Base-by-base conservation (phyloP, 1,139 yeast species). In the Lodderomyces margitis region DNA sequence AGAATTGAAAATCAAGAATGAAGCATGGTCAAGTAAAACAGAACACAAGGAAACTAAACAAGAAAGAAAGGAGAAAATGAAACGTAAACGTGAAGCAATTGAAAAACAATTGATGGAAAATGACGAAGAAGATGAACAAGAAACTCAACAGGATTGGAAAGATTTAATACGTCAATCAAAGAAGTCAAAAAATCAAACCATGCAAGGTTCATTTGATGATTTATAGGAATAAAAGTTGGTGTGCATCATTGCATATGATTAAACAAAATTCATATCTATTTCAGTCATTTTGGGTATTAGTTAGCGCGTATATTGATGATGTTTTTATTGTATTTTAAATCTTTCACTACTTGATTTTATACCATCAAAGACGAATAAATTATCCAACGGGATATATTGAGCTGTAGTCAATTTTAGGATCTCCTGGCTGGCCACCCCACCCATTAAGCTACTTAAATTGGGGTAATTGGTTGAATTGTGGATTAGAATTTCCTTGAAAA, bases 341-440 rank as follows among this genome's bases (percentile, higher is more conserved):
- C 72, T 73, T 19, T 68, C 72, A 42, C 81, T 71, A 27, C 66
- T 64, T 16, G 84, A 74, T 19, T 65, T 58, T 7, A 81, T 67
- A 2, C 92, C 95, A 57, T 87, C 91, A 57, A 78, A 86, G 0
- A 83, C 70, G 41, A 81, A 68, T 16, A 81, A 61, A 51, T 86
- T 83, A 48, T 83, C 82, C 36, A 86, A 56, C 1, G 95, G 91
- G 4, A 81, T 69, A 51, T 84, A 87, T 58, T 88, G 96, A 37
- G 77, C 75, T 2, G 95, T 84, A 11, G 83, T 58, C 2, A 83
- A 53, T 62, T 64, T 85, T 43, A 83, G 68, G 8, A 75, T 77
- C 55, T 88, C 96, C 56, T 88, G 95, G 14, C 88, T 80, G 0
- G 80, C 87, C 9, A 87, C 64, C 0, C 95, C 96, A 4, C 95